These are phyloP conservation scores for Candida bentonensis DNA, from an alignment of 805 yeast genomes.

Conservation along the genomic window DNA sequence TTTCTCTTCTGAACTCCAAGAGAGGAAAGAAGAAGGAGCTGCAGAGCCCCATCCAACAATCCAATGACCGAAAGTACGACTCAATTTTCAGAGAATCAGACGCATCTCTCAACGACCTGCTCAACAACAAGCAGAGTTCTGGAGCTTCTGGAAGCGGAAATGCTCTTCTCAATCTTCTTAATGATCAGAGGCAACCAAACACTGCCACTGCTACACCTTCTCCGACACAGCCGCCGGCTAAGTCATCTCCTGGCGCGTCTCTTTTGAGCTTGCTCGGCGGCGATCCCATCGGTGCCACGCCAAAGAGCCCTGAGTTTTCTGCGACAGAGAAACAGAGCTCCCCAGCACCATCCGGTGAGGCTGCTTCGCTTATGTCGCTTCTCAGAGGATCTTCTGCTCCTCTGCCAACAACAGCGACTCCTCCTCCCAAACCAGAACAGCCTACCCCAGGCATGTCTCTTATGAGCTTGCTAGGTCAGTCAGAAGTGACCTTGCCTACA, in stretches of 20 bases:
- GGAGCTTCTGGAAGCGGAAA: not conserved
- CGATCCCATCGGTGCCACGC: not conserved
- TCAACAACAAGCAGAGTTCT: not conserved
- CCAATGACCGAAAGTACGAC: not conserved
- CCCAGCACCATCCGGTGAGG: not conserved
- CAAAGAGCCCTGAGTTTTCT: no score
- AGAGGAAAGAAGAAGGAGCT: conserved; percentile 1
- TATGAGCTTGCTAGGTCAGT: not conserved
- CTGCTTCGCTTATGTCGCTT: not conserved
- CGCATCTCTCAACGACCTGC: not conserved
- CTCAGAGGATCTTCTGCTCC: not conserved
- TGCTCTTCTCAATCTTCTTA: not conserved
- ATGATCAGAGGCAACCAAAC: not conserved
- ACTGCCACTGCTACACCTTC: not conserved
- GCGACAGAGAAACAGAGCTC: not conserved
- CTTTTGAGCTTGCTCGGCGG: not conserved
- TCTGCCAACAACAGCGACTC: not conserved
- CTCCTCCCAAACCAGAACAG: not conserved
- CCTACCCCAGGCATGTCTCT: not conserved
- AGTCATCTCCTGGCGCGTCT: not conserved
- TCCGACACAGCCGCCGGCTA: not conserved
- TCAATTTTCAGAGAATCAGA: not conserved
- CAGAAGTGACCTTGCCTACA: no score
- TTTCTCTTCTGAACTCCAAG: conserved; percentile 11
- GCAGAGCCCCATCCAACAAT: not conserved